Percentiles rank a stretch among this genome's conserved stretches.
Evolutionary conservation across 352 stramenopile genomes (phyloP).

Genomic region (Pythium utonaiense): DNA sequence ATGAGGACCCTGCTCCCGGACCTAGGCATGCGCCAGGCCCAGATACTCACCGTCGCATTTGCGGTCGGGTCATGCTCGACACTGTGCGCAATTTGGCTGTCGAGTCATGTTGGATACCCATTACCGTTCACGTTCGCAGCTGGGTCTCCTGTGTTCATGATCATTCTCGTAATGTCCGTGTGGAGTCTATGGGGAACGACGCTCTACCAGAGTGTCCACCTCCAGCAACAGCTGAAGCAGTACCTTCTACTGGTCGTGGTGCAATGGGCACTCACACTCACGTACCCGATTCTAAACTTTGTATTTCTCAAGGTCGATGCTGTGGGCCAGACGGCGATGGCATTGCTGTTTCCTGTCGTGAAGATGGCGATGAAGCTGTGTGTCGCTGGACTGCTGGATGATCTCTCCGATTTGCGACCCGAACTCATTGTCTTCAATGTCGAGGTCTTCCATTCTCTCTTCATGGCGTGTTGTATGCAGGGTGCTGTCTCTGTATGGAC

Average conservation of each 20-base stretch:
- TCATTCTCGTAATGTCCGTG: neutral
- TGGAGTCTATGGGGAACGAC: neutral
- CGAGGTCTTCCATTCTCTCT: slow-evolving; percentile 5
- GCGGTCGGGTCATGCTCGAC: neutral
- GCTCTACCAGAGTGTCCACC: neutral
- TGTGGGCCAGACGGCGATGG: neutral
- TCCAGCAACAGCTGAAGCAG: neutral
- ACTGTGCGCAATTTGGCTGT: neutral
- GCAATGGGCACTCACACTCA: neutral
- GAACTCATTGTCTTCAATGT: slow-evolving; percentile 5
- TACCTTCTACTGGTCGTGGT: neutral
- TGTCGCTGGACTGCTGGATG: neutral
- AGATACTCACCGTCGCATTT: neutral
- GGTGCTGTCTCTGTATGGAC: neutral
- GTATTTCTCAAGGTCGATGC: neutral
- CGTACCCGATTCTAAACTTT: neutral
- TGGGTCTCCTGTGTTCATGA: neutral
- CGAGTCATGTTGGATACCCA: neutral
- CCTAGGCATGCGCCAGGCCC: neutral
- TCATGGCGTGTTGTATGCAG: slow-evolving; percentile 4
- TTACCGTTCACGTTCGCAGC: neutral
- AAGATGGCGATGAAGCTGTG: neutral
- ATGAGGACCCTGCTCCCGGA: neutral
- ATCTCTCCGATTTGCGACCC: neutral
- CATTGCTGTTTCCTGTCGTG: neutral